A percentile compares a stretch with the other conserved stretches of the same genome.
Evolutionary conservation across 2,329 filamentous ascomycete species (phyloP).

Genomic region (Trichoderma sp.): DNA sequence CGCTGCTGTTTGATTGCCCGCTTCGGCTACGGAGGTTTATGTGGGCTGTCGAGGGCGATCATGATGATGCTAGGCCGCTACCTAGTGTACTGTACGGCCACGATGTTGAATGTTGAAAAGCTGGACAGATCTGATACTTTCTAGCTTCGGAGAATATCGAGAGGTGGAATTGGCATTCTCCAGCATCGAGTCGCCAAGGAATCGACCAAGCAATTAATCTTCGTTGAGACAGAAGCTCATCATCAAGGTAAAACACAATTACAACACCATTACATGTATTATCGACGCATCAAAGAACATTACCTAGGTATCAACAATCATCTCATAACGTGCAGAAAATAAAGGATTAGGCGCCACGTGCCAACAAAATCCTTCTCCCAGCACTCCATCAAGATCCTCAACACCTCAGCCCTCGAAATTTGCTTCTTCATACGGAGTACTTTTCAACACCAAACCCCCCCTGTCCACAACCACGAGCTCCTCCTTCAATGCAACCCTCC

Average conservation of each 20-base stretch:
- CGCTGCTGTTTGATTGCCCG: background rate
- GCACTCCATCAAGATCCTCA: background rate
- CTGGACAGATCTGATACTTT: too few relatives aligned
- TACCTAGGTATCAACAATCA: too few relatives aligned
- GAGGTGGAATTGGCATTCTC: too few relatives aligned
- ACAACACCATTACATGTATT: too few relatives aligned
- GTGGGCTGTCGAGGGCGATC: slow-evolving; percentile 6
- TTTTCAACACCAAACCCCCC: background rate
- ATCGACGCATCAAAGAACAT: too few relatives aligned
- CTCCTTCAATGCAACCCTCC: too few relatives aligned
- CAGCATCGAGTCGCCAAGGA: too few relatives aligned
- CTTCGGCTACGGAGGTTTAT: slow-evolving; percentile 1
- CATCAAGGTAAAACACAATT: too few relatives aligned
- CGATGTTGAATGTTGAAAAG: background rate
- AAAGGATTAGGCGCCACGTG: background rate
- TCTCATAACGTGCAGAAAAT: background rate
- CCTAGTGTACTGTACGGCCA: background rate
- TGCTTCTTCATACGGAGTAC: background rate
- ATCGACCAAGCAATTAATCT: too few relatives aligned
- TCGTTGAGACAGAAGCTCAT: too few relatives aligned
- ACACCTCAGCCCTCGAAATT: slow-evolving; percentile 1
- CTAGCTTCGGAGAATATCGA: too few relatives aligned
- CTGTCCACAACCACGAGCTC: too few relatives aligned
- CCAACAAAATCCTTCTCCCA: slow-evolving; percentile 1
- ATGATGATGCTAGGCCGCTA: background rate